These are phyloP conservation scores for Buxus sempervirens DNA, from an alignment of 164 flowering plant genomes.

Conservation along the genomic window DNA sequence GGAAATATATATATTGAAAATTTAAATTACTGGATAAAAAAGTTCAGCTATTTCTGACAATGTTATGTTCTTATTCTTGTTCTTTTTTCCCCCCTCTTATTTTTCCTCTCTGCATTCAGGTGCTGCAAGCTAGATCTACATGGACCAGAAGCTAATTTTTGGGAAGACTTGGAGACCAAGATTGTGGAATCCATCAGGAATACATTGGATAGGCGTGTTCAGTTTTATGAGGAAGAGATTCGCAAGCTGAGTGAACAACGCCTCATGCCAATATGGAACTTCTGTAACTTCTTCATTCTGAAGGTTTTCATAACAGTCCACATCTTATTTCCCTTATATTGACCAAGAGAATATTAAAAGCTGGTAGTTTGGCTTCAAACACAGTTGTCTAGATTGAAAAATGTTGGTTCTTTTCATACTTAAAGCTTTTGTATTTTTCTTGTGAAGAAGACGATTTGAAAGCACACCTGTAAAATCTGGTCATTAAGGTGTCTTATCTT, in stretches of 20 bases:
- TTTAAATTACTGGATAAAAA: not conserved
- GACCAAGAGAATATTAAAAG: not conserved
- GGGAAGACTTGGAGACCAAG: constrained; percentile 94
- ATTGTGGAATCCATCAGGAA: constrained; percentile 77
- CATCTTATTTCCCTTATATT: constrained; percentile 5
- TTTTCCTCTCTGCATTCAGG: constrained; percentile 33
- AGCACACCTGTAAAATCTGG: not conserved
- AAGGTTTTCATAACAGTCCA: constrained; percentile 50
- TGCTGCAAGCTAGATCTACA: constrained; percentile 90
- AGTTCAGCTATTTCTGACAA: constrained; percentile 1
- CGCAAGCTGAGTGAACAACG: constrained; percentile 96
- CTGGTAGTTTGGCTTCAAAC: constrained; percentile 3
- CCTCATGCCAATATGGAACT: constrained; percentile 92
- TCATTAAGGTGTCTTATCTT: not conserved
- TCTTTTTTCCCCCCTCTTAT: not conserved
- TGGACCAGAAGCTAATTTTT: constrained; percentile 77
- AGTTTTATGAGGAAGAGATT: constrained; percentile 97
- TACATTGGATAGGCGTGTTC: constrained; percentile 89
- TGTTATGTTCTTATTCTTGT: not conserved
- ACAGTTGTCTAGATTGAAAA: not conserved
- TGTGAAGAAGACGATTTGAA: not conserved
- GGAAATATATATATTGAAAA: constrained; percentile 1
- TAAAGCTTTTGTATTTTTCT: too few relatives aligned
- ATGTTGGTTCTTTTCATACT: not conserved
- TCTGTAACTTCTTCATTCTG: constrained; percentile 89